phyloP scores from a whole-genome alignment of 305 asterid species.

The Salvia sclarea region DNA sequence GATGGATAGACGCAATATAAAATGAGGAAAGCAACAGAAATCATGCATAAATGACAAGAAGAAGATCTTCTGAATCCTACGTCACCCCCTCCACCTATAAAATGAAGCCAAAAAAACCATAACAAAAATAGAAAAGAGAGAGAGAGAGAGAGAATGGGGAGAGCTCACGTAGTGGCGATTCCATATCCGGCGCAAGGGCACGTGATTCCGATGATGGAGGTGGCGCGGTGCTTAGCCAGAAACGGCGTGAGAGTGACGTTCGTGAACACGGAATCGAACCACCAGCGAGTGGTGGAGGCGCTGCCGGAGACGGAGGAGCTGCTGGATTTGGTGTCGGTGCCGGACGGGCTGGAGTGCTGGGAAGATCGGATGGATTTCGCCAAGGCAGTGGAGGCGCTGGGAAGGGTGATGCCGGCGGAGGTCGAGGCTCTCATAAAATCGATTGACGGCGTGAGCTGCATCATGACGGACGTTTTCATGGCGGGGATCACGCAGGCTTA shows the following conservation, averaged over 20 bases:
- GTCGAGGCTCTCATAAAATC: conserved; percentile 46
- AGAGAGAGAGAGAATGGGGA: conserved; percentile 34
- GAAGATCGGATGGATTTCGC: conserved; percentile 60
- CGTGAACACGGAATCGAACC: conserved; percentile 54
- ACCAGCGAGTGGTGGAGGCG: conserved; percentile 42
- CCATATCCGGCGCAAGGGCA: conserved; percentile 88
- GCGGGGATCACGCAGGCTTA: neutral
- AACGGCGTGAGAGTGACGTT: conserved; percentile 54
- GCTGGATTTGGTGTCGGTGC: conserved; percentile 46
- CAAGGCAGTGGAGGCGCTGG: conserved; percentile 35
- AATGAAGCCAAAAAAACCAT: neutral
- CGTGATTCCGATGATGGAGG: conserved; percentile 64
- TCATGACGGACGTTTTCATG: conserved; percentile 43
- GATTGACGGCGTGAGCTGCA: conserved; percentile 34
- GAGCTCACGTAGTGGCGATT: conserved; percentile 54
- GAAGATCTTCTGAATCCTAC: neutral
- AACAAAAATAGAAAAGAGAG: neutral
- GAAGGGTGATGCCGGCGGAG: conserved; percentile 47
- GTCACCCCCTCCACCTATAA: neutral
- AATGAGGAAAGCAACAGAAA: neutral
- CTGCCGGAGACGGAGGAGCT: conserved; percentile 24
- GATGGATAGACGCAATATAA: neutral
- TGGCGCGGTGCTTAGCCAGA: conserved; percentile 44
- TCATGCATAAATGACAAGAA: neutral
- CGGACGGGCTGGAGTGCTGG: conserved; percentile 57